A percentile compares a stretch with the other conserved stretches of the same genome.
Conservation (phyloP, 495 filamentous ascomycete genomes). For the Penicillium angulare region DNA sequence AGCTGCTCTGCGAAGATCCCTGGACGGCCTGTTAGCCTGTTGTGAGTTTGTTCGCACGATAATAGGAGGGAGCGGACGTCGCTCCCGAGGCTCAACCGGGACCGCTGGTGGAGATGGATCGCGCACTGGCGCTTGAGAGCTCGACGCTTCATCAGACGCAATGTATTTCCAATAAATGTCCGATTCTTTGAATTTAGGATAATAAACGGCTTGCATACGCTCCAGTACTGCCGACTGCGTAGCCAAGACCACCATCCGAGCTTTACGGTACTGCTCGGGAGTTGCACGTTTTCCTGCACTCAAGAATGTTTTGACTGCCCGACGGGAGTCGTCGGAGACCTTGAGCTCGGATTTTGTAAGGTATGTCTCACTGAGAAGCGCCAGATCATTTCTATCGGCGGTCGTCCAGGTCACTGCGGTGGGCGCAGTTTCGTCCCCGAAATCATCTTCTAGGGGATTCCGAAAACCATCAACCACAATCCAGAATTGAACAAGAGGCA, state of each 20-base stretch:
- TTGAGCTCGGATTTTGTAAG: conserved; percentile 78
- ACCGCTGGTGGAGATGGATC: conserved; percentile 24
- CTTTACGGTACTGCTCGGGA: conserved; percentile 76
- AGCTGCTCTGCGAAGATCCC: conserved; percentile 57
- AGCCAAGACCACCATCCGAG: conserved; percentile 74
- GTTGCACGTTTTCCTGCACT: conserved; percentile 72
- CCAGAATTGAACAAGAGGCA: conserved; percentile 96
- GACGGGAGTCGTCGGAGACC: conserved; percentile 64
- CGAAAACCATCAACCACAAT: conserved; percentile 96
- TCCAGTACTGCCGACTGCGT: conserved; percentile 82
- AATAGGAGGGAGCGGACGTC: conserved; percentile 43
- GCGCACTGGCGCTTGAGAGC: conserved; percentile 27
- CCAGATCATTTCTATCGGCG: conserved; percentile 81
- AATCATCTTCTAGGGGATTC: conserved; percentile 92
- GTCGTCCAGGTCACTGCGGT: conserved; percentile 73
- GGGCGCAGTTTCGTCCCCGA: conserved; percentile 64
- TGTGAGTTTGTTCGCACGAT: conserved; percentile 42
- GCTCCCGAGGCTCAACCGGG: conserved; percentile 29
- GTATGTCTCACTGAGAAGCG: conserved; percentile 87
- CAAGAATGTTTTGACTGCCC: conserved; percentile 72
- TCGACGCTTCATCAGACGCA: conserved; percentile 78
- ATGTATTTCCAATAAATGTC: conserved; percentile 95
- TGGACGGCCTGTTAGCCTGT: conserved; percentile 28
- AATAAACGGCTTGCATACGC: conserved; percentile 74
- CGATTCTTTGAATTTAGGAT: conserved; percentile 83